Conservation (phyloP, 306 rosid genomes). For the Rubus parviflorus region DNA sequence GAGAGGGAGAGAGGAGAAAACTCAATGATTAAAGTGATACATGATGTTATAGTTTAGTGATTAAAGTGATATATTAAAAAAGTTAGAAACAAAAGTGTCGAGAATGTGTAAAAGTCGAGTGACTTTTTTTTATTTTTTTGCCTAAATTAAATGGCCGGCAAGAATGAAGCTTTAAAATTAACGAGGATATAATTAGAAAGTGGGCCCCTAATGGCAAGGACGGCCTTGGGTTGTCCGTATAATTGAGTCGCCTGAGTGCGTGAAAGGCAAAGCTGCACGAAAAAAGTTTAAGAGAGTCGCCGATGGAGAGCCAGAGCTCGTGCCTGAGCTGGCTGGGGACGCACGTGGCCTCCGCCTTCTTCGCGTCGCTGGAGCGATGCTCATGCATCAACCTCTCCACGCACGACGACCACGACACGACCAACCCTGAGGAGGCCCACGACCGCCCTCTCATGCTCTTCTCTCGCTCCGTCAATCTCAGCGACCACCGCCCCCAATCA, state of each 20-base stretch:
- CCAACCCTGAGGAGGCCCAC: slow-evolving; percentile 38
- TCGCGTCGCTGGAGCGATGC: slow-evolving; percentile 46
- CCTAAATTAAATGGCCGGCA: too few species aligned
- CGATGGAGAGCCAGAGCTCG: slow-evolving; percentile 30
- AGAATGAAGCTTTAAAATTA: not conserved
- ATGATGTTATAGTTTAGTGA: too few species aligned
- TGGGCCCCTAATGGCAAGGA: not conserved
- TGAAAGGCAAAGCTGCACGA: too few species aligned
- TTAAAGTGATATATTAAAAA: too few species aligned
- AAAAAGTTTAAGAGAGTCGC: not conserved
- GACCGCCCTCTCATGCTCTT: slow-evolving; percentile 53
- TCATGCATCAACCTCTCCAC: slow-evolving; percentile 54
- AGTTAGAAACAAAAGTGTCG: too few species aligned
- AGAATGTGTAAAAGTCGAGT: too few species aligned
- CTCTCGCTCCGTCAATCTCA: slow-evolving; percentile 38
- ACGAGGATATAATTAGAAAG: not conserved
- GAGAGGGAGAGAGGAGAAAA: too few species aligned
- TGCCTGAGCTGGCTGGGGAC: slow-evolving; percentile 39
- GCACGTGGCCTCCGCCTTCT: slow-evolving; percentile 53
- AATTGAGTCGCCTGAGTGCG: too few species aligned
- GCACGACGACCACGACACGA: slow-evolving; percentile 41
- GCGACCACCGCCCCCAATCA: slow-evolving; percentile 32
- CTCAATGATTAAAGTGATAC: too few species aligned
- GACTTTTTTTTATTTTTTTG: too few species aligned
- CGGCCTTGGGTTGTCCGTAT: not conserved